Conservation (phyloP, 1,284 basidiomycete species). For the Ceratobasidium sp. region DNA sequence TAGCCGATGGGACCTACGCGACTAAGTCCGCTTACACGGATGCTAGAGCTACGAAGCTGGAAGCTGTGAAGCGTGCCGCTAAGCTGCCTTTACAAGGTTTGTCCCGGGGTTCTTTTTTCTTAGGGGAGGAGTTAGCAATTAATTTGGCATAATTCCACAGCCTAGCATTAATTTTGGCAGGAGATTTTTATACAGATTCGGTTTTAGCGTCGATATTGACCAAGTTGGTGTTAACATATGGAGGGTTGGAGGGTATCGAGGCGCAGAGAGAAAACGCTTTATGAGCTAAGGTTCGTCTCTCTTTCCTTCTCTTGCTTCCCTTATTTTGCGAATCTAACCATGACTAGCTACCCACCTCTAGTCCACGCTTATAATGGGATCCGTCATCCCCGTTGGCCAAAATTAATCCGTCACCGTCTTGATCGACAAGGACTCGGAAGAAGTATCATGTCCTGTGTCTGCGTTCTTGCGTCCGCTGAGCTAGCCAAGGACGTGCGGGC, state of each 20-base stretch:
- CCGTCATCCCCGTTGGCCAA: conserved; percentile 96
- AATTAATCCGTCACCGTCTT: conserved; percentile 93
- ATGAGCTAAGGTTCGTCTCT: conserved; percentile 80
- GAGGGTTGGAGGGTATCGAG: conserved; percentile 70
- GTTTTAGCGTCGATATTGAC: conserved; percentile 91
- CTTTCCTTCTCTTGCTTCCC: not conserved
- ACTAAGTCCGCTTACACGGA: conserved; percentile 93
- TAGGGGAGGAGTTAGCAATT: not conserved
- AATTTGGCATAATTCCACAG: not conserved
- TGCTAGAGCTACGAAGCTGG: conserved; percentile 74
- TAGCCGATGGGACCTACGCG: conserved; percentile 98
- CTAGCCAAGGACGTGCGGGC: conserved; percentile 73
- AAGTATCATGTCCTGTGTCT: conserved; percentile 97
- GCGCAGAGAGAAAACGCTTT: conserved; percentile 75
- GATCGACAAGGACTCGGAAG: conserved; percentile 98
- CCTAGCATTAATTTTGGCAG: conserved; percentile 87
- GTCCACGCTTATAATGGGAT: conserved; percentile 99
- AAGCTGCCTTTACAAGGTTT: conserved; percentile 91
- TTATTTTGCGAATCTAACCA: not conserved
- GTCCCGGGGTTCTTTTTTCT: conserved; percentile 49
- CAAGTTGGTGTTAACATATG: conserved; percentile 90
- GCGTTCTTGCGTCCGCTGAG: conserved; percentile 80
- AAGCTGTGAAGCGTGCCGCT: conserved; percentile 85
- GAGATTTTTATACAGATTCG: conserved; percentile 97
- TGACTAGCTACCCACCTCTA: conserved; percentile 54